These are phyloP conservation scores for Talaromyces verruculosus DNA, from an alignment of 2,329 filamentous ascomycete genomes.

Conservation along the genomic window DNA sequence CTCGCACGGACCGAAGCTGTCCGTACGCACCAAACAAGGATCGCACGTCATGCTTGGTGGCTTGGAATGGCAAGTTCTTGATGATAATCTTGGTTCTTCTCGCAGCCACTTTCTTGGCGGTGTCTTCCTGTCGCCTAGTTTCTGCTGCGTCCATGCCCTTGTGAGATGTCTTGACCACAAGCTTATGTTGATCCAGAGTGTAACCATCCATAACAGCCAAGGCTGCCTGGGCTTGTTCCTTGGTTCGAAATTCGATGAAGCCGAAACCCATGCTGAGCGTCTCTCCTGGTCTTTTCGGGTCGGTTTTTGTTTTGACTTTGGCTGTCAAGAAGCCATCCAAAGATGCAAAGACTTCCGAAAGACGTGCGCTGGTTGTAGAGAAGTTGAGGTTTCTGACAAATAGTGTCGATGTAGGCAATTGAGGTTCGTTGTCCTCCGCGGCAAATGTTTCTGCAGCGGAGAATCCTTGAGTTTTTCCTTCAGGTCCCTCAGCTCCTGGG, in stretches of 20 bases:
- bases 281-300: conserved; percentile 86
- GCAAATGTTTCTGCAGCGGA: conserved; percentile 45
- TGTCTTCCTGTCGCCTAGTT: conserved; percentile 78
- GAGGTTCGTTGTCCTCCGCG: conserved; percentile 39
- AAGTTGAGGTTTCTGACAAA: conserved; percentile 96
- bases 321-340: conserved; percentile 87
- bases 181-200: conserved; percentile 80
- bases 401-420: conserved; percentile 70
- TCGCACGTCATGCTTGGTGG: conserved; percentile 86
- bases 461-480: conserved; percentile 41
- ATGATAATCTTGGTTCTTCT: conserved; percentile 90
- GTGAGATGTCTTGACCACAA: conserved; percentile 83
- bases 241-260: conserved; percentile 83
- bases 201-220: conserved; percentile 83
- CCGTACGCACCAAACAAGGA: conserved; percentile 86
- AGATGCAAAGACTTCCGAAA: conserved; percentile 75
- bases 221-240: conserved; percentile 75
- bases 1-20: conserved; percentile 83
- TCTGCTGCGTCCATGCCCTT: conserved; percentile 84
- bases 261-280: conserved; percentile 96
- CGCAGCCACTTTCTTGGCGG: conserved; percentile 73
- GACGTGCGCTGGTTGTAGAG: conserved; percentile 71
- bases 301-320: conserved; percentile 86
- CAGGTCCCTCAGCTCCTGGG: conserved; percentile 33
- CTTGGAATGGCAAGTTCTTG: conserved; percentile 97